Conservation (phyloP, 208 protist genomes). For the Leishmania tarentolae region DNA sequence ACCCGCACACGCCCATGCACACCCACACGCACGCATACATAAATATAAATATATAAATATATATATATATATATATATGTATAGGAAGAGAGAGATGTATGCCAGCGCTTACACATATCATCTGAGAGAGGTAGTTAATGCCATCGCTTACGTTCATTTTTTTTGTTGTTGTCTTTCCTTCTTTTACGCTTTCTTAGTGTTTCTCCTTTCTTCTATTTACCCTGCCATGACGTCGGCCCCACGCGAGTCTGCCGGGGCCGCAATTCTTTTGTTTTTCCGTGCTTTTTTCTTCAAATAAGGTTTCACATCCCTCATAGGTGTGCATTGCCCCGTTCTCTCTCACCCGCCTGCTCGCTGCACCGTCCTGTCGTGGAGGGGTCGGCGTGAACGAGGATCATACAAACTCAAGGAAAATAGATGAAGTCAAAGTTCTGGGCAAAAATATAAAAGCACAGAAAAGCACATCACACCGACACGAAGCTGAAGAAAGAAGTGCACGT, state of each 20-base stretch:
- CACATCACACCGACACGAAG: conserved; percentile 2
- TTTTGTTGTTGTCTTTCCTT: background rate
- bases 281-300: background rate
- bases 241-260: background rate
- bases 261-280: background rate
- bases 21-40: background rate
- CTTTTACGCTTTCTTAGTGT: background rate
- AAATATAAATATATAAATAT: background rate
- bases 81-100: background rate
- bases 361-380: background rate
- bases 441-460: background rate
- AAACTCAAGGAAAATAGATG: background rate
- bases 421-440: background rate
- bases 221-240: background rate
- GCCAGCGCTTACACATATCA: background rate
- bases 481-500: conserved; percentile 8
- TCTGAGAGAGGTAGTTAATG: background rate
- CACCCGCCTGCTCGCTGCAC: background rate
- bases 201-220: background rate
- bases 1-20: background rate
- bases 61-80: background rate
- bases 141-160: background rate
- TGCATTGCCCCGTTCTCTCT: conserved; percentile 1
- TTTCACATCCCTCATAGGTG: background rate
- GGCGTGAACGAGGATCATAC: background rate